A percentile compares a stretch with the other conserved stretches of the same genome.
phyloP scores from a whole-genome alignment of 139 green algal genomes.

The Penium margaritaceum region DNA sequence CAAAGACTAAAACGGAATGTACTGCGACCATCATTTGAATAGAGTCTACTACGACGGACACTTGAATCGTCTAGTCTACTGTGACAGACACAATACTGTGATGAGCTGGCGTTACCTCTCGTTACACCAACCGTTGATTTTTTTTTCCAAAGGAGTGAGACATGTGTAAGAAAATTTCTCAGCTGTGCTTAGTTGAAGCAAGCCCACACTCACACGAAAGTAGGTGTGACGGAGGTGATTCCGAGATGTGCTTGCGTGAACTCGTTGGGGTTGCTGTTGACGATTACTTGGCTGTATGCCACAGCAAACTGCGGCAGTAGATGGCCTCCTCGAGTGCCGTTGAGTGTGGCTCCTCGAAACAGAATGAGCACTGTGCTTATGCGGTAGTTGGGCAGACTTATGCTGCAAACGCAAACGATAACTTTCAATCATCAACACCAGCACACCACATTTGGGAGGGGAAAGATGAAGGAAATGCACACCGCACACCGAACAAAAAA shows the following conservation, averaged over 20 bases:
- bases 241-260: not conserved
- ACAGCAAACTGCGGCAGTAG: not conserved
- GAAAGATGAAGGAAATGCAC: no score
- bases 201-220: not conserved
- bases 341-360: not conserved
- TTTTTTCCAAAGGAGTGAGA: not conserved
- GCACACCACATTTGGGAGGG: no score
- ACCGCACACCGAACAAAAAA: no score
- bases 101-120: no score
- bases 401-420: no score
- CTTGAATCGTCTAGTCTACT: not conserved
- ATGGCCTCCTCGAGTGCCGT: not conserved
- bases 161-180: not conserved
- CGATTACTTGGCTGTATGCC: not conserved
- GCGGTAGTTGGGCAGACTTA: conserved; percentile 3
- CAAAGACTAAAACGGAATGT: no score
- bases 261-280: conserved; percentile 1
- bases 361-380: not conserved
- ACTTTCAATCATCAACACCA: no score
- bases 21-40: no score
- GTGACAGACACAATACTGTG: no score
- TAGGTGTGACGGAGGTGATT: not conserved
- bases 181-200: not conserved
- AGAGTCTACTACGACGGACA: not conserved
- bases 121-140: no score